Evolutionary conservation across 352 stramenopile species (phyloP).

Genomic region (Phytophthora fragariae): DNA sequence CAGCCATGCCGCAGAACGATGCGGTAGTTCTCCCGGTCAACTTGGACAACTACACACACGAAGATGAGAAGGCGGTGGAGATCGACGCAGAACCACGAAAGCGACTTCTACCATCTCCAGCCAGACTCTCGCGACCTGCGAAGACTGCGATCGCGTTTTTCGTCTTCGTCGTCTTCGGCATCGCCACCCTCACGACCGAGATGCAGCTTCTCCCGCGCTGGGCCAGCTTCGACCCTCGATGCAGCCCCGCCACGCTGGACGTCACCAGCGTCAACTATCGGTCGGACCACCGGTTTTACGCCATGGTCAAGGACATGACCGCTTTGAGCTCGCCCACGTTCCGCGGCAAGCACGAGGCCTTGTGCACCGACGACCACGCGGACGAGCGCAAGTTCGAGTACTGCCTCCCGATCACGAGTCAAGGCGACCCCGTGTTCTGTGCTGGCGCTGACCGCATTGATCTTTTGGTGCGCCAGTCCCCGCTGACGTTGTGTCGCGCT

Average conservation of each 20-base stretch:
- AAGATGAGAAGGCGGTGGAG: neutral
- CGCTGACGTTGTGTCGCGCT: slow-evolving; percentile 23
- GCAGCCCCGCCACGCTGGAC: slow-evolving; percentile 11
- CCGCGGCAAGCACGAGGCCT: slow-evolving; percentile 9
- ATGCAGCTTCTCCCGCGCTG: slow-evolving; percentile 13
- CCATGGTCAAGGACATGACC: slow-evolving; percentile 18
- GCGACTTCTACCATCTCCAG: neutral
- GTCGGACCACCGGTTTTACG: slow-evolving; percentile 19
- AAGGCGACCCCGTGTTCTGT: slow-evolving; percentile 51
- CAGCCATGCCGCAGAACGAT: neutral
- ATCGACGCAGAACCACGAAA: neutral
- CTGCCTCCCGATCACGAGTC: slow-evolving; percentile 56
- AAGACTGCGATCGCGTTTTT: slow-evolving; percentile 11
- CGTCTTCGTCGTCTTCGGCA: slow-evolving; percentile 3
- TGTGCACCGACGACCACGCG: slow-evolving; percentile 18
- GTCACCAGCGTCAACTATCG: slow-evolving; percentile 14
- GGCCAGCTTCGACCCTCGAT: slow-evolving; percentile 15
- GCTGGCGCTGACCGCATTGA: slow-evolving; percentile 49
- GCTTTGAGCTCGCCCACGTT: slow-evolving; percentile 26
- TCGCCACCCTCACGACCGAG: slow-evolving; percentile 9
- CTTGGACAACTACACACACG: neutral
- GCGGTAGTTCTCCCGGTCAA: neutral
- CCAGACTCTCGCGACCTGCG: neutral
- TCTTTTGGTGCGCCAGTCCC: slow-evolving; percentile 36
- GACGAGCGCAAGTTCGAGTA: slow-evolving; percentile 23